phyloP scores from a whole-genome alignment of 1,284 basidiomycete genomes.

The Sporisorium scitamineum region DNA sequence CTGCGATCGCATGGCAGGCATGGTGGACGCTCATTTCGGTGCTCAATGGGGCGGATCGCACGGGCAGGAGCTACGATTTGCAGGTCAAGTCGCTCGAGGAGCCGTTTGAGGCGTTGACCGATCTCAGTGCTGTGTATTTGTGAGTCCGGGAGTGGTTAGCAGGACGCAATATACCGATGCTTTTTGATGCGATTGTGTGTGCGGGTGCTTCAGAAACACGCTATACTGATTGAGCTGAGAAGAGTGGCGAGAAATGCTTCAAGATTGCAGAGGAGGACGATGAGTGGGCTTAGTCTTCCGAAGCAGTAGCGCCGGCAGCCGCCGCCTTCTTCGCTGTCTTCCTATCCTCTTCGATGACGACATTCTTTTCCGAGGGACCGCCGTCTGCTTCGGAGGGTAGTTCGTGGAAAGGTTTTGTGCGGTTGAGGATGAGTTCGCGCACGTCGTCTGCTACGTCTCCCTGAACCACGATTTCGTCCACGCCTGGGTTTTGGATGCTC shows the following conservation, averaged over 20 bases:
- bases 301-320: constrained; percentile 15
- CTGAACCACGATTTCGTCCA: constrained; percentile 68
- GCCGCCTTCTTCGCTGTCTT: constrained; percentile 57
- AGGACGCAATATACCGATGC: neutral
- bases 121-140: constrained; percentile 57
- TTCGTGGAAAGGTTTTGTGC: constrained; percentile 64
- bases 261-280: neutral
- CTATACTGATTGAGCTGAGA: neutral
- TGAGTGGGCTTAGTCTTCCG: constrained; percentile 19
- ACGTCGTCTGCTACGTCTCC: constrained; percentile 68
- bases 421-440: constrained; percentile 51
- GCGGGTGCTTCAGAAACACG: neutral
- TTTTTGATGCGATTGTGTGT: neutral
- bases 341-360: constrained; percentile 66
- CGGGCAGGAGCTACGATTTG: constrained; percentile 60
- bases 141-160: constrained; percentile 7
- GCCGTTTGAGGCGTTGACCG: constrained; percentile 52
- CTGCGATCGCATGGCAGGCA: constrained; percentile 64
- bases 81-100: constrained; percentile 62
- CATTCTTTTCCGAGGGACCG: constrained; percentile 57
- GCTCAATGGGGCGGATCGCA: constrained; percentile 63
- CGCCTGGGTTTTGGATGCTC: constrained; percentile 60
- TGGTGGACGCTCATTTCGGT: constrained; percentile 68
- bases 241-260: neutral
- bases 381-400: constrained; percentile 61